These are phyloP conservation scores for Cetraspora pellucida DNA, from an alignment of 192 early-diverging fungal genomes.

Conservation along the genomic window DNA sequence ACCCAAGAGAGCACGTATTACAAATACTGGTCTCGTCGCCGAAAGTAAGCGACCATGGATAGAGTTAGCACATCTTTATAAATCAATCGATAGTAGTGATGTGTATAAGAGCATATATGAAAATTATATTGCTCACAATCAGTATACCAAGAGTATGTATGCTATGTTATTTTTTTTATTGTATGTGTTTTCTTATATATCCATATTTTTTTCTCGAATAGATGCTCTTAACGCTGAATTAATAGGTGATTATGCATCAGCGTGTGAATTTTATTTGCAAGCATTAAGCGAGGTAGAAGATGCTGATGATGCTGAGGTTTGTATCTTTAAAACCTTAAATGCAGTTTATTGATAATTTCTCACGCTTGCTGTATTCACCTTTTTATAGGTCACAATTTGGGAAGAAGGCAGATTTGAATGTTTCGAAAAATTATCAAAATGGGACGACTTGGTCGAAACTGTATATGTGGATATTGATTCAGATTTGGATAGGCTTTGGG, in stretches of 20 bases:
- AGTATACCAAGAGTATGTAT: conserved; percentile 44
- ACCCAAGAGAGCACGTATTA: conserved; percentile 38
- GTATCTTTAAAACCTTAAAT: conserved; percentile 19
- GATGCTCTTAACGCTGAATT: conserved; percentile 65
- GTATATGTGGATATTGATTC: conserved; percentile 57
- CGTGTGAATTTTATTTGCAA: conserved; percentile 48
- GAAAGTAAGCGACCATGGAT: conserved; percentile 53
- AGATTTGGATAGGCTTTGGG: conserved; percentile 56
- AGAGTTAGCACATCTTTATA: conserved; percentile 63
- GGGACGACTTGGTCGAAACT: conserved; percentile 59
- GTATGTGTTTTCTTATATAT: neutral
- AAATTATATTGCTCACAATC: conserved; percentile 52
- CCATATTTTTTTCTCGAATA: neutral
- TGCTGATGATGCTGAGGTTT: conserved; percentile 45
- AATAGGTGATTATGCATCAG: conserved; percentile 57
- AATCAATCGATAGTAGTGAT: conserved; percentile 63
- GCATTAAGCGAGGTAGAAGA: conserved; percentile 42
- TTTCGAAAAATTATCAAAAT: conserved; percentile 62
- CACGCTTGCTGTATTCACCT: neutral
- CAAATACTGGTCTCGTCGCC: conserved; percentile 27
- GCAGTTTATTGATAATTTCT: neutral
- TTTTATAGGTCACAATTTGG: conserved; percentile 35
- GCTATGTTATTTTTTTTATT: neutral
- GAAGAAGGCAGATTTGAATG: conserved; percentile 61
- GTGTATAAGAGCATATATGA: conserved; percentile 68